Base-by-base conservation (phyloP, 257 asterid species). In the Fraxinus cuspidata region DNA sequence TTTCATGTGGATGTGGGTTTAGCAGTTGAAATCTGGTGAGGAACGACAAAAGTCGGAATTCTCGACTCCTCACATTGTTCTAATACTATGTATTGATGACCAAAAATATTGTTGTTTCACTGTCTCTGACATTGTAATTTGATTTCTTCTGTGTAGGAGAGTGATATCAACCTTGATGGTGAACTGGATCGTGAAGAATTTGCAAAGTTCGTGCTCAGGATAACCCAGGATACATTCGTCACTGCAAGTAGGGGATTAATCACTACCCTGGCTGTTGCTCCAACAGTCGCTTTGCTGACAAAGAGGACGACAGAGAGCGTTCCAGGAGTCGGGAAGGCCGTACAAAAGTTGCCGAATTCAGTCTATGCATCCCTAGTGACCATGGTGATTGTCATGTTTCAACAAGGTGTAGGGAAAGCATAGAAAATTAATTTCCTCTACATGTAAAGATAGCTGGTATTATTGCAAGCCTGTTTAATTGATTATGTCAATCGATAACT, bases 361-460 rank as follows among this genome's bases (percentile, higher is more conserved):
- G 82, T 90, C 37, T 94, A 91, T 47, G 99, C 97, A 0, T 89
- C 99, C 1, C 89, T 94, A 0, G 92, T 94, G 70, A 94, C 97
- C 27, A 90, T 92, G 21, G 87, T 81, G 5, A 70, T 92, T 35
- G 94, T 92, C 53, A 86, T 90, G 0, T 81, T 92, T 65, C 99
- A 94, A 79, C 90, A 92, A 83, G 84, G 87, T 38, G 75, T 77
- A 4, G 88, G 86, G 82, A 85, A 86, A 7, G 78, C 83, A 68
- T 84, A 78, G 70, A 68, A 53, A 60, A 47, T 75, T n/a, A 74
- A 25, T 3, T 79, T 83, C 74, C 15, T 71, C 64, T 15, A 73
- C 38, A 72, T 29, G 80, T 80, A 71, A 70, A 73, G 78, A 44
- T 71, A 31, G 73, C 32, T 25, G 76, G 27, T 65, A 27, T 23